Base-by-base conservation (phyloP, 192 early-diverging fungal genomes). In the Spinellus fusiger region DNA sequence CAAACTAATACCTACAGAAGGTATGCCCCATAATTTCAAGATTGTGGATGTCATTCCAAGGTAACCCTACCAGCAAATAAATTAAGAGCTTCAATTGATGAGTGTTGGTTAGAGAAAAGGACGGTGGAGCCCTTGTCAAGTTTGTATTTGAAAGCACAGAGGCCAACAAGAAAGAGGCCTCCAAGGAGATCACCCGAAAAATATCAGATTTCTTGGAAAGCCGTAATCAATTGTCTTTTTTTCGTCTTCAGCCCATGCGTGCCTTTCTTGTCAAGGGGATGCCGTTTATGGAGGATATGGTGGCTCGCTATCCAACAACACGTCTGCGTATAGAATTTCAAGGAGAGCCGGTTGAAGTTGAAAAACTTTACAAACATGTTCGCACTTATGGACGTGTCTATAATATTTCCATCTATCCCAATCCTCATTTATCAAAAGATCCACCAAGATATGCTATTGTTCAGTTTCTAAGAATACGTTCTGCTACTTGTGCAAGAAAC, bases 401-500 rank as follows among this genome's bases (percentile, higher is more conserved):
- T 20, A 88, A 93, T 61, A 92, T 98, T 62, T 76, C 77, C 37
- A 66, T 81, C 13, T 60, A 57, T 40, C 60, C 73, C 4, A 84
- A 84, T 58, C 81, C 86, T 1, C 61, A 75, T 2, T 62, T 75
- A 0, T 69, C 69, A 53, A 96, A 94, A 67, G 91, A 93, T 49
- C 70, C 84, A 54, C 85, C 91, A 34, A 80, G 86, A 47, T 88
- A 80, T 71, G 96, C 93, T 0, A 74, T 87, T 31, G 83, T 95
- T 56, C 83, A 90, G 57, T 98, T 88, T 66, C 74, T 83, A 29
- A 71, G 79, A 44, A 80, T 89, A 62, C 85, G 92, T 6, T 75
- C 86, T 0, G 93, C 96, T n/a, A 91, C 95, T 1, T 89, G 88
- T 55, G 96, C 96, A 5, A 82, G 89, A 31, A 94, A 93, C 62